Evolutionary conservation across 257 asterid genomes (phyloP).

Genomic region (Solanum commersonii): DNA sequence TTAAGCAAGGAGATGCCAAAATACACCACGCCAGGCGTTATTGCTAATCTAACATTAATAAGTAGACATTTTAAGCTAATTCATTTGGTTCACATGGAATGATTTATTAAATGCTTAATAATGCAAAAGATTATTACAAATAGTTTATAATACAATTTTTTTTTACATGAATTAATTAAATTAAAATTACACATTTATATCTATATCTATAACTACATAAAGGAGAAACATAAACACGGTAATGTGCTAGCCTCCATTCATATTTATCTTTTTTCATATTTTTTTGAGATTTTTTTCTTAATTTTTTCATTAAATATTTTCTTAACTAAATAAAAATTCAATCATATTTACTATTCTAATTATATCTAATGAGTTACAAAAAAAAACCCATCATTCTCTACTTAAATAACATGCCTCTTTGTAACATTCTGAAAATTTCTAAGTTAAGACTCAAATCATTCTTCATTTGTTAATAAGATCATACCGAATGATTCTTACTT

Average conservation of each 20-base stretch:
- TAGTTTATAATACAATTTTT: background rate
- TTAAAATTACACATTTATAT: background rate
- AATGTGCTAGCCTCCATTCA: background rate
- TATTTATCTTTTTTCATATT: too few relatives aligned
- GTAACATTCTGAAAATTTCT: background rate
- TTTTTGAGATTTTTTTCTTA: background rate
- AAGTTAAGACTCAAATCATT: background rate
- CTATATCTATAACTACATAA: background rate
- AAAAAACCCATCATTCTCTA: background rate
- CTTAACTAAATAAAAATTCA: too few relatives aligned
- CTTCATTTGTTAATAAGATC: background rate
- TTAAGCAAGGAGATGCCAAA: background rate
- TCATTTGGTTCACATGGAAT: background rate
- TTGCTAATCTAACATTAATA: background rate
- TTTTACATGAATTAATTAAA: background rate
- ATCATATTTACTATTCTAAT: background rate
- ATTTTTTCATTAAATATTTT: too few relatives aligned
- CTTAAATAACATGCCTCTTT: background rate
- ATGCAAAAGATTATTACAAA: background rate
- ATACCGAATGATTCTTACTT: background rate
- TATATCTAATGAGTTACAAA: background rate
- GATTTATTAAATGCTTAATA: background rate
- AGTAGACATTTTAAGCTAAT: background rate
- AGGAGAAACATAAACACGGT: background rate
- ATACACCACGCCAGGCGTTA: background rate